Base-by-base conservation (phyloP, 805 yeast species). In the Tanozyma kutaoensis region DNA sequence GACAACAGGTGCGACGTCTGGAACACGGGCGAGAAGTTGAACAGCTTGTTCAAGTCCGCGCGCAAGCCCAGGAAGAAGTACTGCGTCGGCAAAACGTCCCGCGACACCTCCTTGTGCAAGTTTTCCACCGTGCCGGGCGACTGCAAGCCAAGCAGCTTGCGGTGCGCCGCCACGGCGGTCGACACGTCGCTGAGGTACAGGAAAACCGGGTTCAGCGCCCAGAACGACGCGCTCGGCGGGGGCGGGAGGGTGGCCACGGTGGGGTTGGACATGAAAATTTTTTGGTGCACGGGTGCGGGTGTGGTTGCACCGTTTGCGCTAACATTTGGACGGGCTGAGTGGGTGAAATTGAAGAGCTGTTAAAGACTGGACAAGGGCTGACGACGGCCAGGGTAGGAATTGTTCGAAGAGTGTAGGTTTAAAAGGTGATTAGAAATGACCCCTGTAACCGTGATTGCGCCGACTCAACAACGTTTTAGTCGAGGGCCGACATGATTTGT, bases 61-160 rank as follows among this genome's bases (percentile, higher is more conserved):
- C 95, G 79, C 47, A 91, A 69, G 33, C 98, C 98, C 22, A 94
- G 77, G 68, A 88, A 88, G 56, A 77, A 75, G 62, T 81, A 80
- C 50, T 85, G 93, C 48, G 70, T 73, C 43, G 85, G 67, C 50
- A 91, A 84, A 18, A 88, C 96, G 50, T 88, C 97, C 57, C 86
- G 77, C 37, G 86, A 63, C 32, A 85, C 96, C 61, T 91, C 98
- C 60, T 82, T 81, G 62, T 76, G 77, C 53, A 88, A 64, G 62
- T 84, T 82, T 63, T 86, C 97, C 53, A 84, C 72, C 38, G 95
- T 78, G 40, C 97, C 97, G 31, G 98, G 98, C 60, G 85, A 82
- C 43, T 71, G 59, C 51, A 91, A 72, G 31, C 85, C 84, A 39
- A 86, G 65, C 6, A 88, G 72, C 34, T 70, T 66, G 52, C 97